A percentile compares a stretch with the other conserved stretches of the same genome.
Evolutionary conservation across 2,329 filamentous ascomycete genomes (phyloP).

Genomic region (Alternaria triticimaculans): DNA sequence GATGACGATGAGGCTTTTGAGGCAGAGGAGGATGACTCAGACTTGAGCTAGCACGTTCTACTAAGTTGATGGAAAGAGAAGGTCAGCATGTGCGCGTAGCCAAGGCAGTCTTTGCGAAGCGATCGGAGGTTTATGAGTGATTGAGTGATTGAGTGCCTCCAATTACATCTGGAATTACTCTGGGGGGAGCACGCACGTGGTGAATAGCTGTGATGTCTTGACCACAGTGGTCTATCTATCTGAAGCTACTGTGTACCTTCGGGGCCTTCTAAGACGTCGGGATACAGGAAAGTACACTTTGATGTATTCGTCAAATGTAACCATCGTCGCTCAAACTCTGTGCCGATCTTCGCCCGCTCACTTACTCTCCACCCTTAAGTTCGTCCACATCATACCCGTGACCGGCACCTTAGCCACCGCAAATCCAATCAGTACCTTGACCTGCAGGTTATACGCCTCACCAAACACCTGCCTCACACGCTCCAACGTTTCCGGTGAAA

Average conservation of each 20-base stretch:
- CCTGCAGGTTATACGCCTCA: conserved; percentile 21
- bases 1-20: conserved; percentile 2
- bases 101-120: neutral
- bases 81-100: neutral
- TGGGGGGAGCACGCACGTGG: neutral
- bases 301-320: neutral
- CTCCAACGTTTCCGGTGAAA: neutral
- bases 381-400: conserved; percentile 20
- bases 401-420: conserved; percentile 14
- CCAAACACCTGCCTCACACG: conserved; percentile 6
- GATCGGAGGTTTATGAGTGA: neutral
- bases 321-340: neutral
- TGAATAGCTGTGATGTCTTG: neutral
- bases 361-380: neutral
- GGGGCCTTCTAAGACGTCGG: neutral
- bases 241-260: neutral
- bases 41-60: neutral
- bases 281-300: neutral
- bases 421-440: conserved; percentile 20
- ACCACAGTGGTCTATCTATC: neutral
- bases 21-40: neutral
- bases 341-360: neutral
- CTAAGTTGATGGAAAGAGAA: neutral
- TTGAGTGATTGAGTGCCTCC: neutral
- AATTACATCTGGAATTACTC: neutral